Evolutionary conservation across 352 stramenopile genomes (phyloP).

Genomic region (Phytophthora cactorum): DNA sequence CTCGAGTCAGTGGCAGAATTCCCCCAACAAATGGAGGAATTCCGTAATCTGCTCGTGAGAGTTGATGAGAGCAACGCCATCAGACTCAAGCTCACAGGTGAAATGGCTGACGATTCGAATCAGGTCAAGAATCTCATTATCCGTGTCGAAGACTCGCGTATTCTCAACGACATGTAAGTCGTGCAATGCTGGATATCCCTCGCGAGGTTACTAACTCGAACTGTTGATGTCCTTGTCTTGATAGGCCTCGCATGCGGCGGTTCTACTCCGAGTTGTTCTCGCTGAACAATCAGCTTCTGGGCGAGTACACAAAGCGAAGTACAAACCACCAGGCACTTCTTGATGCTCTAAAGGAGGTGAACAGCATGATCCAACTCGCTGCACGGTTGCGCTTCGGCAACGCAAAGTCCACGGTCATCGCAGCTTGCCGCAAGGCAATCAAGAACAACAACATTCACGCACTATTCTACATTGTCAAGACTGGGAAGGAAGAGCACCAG

Average conservation of each 20-base stretch:
- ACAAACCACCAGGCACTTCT: conserved; percentile 92
- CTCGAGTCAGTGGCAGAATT: conserved; percentile 89
- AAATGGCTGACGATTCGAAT: conserved; percentile 94
- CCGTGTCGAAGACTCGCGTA: conserved; percentile 90
- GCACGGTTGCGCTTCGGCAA: conserved; percentile 87
- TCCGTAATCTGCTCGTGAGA: conserved; percentile 73
- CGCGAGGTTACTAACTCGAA: background rate
- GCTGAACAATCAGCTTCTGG: conserved; percentile 91
- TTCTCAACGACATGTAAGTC: conserved; percentile 93
- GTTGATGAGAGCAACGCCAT: conserved; percentile 91
- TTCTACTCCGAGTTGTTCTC: conserved; percentile 93
- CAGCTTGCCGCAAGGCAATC: conserved; percentile 87
- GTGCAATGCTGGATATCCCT: background rate
- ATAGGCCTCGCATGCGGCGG: conserved; percentile 74
- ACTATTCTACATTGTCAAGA: conserved; percentile 89
- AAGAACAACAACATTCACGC: conserved; percentile 92
- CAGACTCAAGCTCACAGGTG: conserved; percentile 89
- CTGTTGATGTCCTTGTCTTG: conserved; percentile 2
- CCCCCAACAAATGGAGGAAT: conserved; percentile 85
- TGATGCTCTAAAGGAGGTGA: conserved; percentile 92
- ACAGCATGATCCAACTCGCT: conserved; percentile 92
- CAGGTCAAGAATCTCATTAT: conserved; percentile 93
- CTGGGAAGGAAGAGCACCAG: conserved; percentile 81
- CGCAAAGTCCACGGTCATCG: conserved; percentile 84
- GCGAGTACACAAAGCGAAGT: conserved; percentile 93